Base-by-base conservation (phyloP, 441 rosid species). In the Euphorbia celastroides region DNA sequence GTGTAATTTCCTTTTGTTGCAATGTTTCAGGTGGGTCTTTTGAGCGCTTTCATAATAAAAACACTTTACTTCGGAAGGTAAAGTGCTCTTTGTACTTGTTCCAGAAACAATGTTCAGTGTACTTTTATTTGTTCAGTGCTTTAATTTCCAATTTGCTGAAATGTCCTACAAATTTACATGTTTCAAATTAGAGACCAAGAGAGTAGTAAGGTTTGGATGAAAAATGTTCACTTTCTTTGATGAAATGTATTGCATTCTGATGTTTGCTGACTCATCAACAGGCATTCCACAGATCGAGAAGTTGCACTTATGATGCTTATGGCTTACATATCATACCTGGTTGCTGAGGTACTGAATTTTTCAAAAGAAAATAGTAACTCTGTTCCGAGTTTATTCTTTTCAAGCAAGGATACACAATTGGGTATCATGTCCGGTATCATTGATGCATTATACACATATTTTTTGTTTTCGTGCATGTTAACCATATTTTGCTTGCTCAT, bases 261-360 rank as follows among this genome's bases (percentile, higher is more conserved):
- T 6, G 22, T 0, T 32, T 66, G 61, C 62, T 69, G 41, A 65
- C 46, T 58, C 32, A 34, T 73, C 46, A 52, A 64, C 81, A 88
- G 95, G 80, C 92, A 88, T 71, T 88, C 95, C 16, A 86, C 88
- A 0, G 90, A 88, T 71, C 89, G 92, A 27, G 92, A 88, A 78
- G 85, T 84, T 60, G 87, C 95, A 2, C 77, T 80, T 32, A 82
- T 79, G 92, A 76, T 86, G 61, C 79, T 88, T 41, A 84, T 86
- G 95, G 87, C 95, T 56, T 88, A 88, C 72, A 72, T 79, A 60
- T 83, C 90, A 27, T 88, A 83, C 78, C 80, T 84, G 82, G 44
- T 88, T 58, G 95, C 95, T 30, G 92, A 88, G 95, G 95, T 88
- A 80, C 62, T 9, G 26, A 57, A 31, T 28, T 28, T 9, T 17